phyloP scores from a whole-genome alignment of 2,329 filamentous ascomycete species.

The Colletotrichum horii region DNA sequence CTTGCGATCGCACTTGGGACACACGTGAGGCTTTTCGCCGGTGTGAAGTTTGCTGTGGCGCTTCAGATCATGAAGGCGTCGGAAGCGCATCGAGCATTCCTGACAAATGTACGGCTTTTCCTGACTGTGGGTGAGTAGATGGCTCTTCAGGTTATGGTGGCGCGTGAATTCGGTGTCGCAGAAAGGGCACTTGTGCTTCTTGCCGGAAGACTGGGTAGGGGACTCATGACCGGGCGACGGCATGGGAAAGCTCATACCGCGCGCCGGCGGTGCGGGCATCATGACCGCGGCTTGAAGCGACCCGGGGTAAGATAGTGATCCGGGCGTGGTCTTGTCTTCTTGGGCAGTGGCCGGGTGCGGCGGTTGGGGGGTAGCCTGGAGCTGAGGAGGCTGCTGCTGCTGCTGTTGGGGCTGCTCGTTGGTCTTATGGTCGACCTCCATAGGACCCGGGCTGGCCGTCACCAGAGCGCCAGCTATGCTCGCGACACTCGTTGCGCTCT shows the following conservation, averaged over 20 bases:
- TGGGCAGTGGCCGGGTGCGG: conserved; percentile 49
- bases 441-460: conserved; percentile 56
- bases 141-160: conserved; percentile 97
- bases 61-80: conserved; percentile 92
- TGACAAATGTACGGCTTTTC: conserved; percentile 97
- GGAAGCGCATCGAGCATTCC: conserved; percentile 91
- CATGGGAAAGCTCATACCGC: conserved; percentile 65
- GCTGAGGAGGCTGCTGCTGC: conserved; percentile 47
- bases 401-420: conserved; percentile 30
- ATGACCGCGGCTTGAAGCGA: conserved; percentile 47
- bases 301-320: conserved; percentile 61
- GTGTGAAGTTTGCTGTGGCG: conserved; percentile 96
- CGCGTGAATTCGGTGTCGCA: conserved; percentile 96
- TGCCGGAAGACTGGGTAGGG: conserved; percentile 63
- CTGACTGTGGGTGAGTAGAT: conserved; percentile 95
- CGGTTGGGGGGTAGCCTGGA: conserved; percentile 45
- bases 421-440: conserved; percentile 57
- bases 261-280: conserved; percentile 49
- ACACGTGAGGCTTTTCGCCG: conserved; percentile 93
- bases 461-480: conserved; percentile 49
- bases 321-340: conserved; percentile 55
- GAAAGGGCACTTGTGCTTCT: conserved; percentile 96
- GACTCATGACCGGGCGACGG: conserved; percentile 47
- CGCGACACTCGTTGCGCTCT: conserved; percentile 42
- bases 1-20: conserved; percentile 90